Conservation (phyloP, 345 rosid genomes). For the Capsella bursapastoris region DNA sequence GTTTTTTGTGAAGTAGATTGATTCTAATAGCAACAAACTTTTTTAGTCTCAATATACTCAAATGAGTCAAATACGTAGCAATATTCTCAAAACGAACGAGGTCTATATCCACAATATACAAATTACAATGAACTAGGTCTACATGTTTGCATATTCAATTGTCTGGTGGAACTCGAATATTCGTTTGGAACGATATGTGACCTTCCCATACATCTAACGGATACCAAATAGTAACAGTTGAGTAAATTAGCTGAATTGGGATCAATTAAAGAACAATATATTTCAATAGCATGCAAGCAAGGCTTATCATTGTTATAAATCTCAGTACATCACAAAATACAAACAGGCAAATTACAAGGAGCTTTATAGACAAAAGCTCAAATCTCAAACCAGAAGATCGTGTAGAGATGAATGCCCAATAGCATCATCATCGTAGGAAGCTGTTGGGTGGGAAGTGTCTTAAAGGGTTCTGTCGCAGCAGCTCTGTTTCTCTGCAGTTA, state of each 20-base stretch:
- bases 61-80: too few relatives aligned
- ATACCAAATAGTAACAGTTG: background rate
- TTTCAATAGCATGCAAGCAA: background rate
- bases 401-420: slow-evolving; percentile 3
- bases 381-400: slow-evolving; percentile 12
- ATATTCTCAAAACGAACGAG: too few relatives aligned
- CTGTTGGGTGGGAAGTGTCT: slow-evolving; percentile 77
- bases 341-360: slow-evolving; percentile 27
- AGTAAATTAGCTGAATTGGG: background rate
- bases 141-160: too few relatives aligned
- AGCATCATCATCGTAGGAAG: slow-evolving; percentile 63
- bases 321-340: slow-evolving; percentile 22
- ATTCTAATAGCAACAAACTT: background rate
- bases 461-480: slow-evolving; percentile 77
- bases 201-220: too few relatives aligned
- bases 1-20: background rate
- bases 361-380: slow-evolving; percentile 59
- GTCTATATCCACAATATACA: too few relatives aligned
- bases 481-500: slow-evolving; percentile 71
- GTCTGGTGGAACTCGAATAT: too few relatives aligned
- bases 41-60: background rate
- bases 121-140: too few relatives aligned
- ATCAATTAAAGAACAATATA: slow-evolving; percentile 5
- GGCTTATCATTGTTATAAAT: background rate
- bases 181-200: too few relatives aligned